Percentiles rank a stretch among this genome's conserved stretches.
These are phyloP conservation scores for Alternaria triticina DNA, from an alignment of 2,329 filamentous ascomycete genomes.

Conservation along the genomic window DNA sequence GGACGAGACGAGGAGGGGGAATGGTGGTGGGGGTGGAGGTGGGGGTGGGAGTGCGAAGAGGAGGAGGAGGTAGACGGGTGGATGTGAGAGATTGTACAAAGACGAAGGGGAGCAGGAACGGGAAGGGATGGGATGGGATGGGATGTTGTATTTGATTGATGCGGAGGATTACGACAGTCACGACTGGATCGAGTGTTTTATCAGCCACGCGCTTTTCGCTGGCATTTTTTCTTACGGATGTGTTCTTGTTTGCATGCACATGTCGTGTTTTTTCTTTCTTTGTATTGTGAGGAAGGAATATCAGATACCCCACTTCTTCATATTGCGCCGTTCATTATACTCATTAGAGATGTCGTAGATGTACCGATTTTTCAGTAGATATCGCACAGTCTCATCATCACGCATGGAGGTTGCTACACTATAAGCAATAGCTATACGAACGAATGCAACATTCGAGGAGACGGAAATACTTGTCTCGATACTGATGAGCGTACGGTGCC, in stretches of 20 bases:
- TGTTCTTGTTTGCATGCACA: neutral
- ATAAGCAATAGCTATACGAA: too few relatives aligned
- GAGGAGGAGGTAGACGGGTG: conserved; percentile 28
- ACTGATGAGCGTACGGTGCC: too few relatives aligned
- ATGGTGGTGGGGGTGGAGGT: neutral
- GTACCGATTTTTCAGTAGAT: too few relatives aligned
- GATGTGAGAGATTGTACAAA: neutral
- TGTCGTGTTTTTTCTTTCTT: neutral
- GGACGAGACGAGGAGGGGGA: conserved; percentile 34
- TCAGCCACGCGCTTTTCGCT: neutral
- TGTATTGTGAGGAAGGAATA: neutral
- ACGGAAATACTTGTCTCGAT: too few relatives aligned
- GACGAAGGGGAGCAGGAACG: neutral
- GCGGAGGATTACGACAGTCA: neutral
- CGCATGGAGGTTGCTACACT: too few relatives aligned
- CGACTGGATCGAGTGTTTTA: neutral
- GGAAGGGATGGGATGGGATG: neutral
- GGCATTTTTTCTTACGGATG: neutral
- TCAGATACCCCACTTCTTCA: neutral
- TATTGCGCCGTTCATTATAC: neutral
- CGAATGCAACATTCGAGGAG: too few relatives aligned
- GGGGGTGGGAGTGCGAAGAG: conserved; percentile 35
- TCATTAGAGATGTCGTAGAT: too few relatives aligned
- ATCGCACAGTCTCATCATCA: too few relatives aligned
- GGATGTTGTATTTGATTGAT: neutral